These are phyloP conservation scores for Crithidia thermophila DNA, from an alignment of 208 protist genomes.

Conservation along the genomic window DNA sequence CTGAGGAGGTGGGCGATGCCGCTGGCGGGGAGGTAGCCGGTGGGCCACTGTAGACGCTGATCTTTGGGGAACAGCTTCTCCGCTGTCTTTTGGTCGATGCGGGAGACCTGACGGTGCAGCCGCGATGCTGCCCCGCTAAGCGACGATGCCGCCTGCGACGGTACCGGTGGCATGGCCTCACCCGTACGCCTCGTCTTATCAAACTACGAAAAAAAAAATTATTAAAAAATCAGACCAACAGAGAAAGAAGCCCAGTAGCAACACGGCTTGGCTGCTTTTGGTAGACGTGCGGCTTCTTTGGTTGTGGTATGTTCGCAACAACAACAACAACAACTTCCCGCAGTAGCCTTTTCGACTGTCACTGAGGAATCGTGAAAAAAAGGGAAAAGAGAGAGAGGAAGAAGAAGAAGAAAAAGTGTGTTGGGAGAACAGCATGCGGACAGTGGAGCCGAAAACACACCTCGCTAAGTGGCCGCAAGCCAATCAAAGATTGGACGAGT, in stretches of 20 bases:
- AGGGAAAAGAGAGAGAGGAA: background rate
- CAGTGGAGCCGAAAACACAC: background rate
- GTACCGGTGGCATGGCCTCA: background rate
- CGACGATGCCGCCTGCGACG: constrained; percentile 11
- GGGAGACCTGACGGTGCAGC: constrained; percentile 49
- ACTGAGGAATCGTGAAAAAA: background rate
- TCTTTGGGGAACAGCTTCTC: constrained; percentile 44
- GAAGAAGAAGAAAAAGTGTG: background rate
- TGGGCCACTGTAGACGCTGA: constrained; percentile 61
- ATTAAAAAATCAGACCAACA: too few species aligned
- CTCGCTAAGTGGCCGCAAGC: background rate
- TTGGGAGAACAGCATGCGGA: background rate
- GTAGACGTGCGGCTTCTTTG: background rate
- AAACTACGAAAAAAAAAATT: background rate
- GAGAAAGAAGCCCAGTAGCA: too few species aligned
- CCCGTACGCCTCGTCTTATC: too few species aligned
- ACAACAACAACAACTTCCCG: too few species aligned
- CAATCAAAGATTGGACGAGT: too few species aligned
- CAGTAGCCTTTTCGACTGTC: too few species aligned
- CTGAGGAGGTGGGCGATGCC: constrained; percentile 76
- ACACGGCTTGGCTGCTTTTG: too few species aligned
- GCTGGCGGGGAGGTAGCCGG: constrained; percentile 67
- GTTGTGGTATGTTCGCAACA: too few species aligned
- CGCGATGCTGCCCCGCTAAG: constrained; percentile 16
- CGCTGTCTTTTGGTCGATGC: constrained; percentile 38